phyloP scores from a whole-genome alignment of 352 stramenopile genomes.

The Phytophthora meadii region DNA sequence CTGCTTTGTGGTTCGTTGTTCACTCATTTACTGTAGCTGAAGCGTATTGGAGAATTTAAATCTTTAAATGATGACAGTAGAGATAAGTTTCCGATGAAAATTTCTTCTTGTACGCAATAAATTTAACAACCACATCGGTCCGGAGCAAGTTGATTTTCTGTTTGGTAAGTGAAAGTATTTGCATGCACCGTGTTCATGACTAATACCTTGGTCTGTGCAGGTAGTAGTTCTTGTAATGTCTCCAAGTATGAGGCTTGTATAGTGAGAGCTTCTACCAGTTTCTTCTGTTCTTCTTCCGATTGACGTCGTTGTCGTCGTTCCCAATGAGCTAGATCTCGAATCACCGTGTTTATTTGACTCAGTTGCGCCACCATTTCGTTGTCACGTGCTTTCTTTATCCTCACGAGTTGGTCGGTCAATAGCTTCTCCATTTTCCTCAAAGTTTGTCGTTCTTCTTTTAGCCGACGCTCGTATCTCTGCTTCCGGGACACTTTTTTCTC shows the following conservation, averaged over 20 bases:
- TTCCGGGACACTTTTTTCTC: not conserved
- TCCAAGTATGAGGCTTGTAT: not conserved
- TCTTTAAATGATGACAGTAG: no score
- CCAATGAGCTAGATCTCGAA: not conserved
- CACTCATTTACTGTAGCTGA: not conserved
- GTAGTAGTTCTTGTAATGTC: not conserved
- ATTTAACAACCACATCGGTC: no score
- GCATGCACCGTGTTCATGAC: no score
- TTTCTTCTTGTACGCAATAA: no score
- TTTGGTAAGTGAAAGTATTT: no score
- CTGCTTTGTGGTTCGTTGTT: conserved; percentile 12
- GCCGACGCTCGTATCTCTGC: not conserved
- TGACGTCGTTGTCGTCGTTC: not conserved
- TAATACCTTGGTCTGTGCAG: not conserved
- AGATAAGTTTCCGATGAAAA: no score
- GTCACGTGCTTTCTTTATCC: not conserved
- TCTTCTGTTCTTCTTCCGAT: not conserved
- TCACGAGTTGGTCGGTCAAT: not conserved
- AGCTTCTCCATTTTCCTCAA: not conserved
- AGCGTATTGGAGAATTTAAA: no score
- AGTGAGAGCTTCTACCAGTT: not conserved
- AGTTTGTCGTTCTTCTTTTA: not conserved
- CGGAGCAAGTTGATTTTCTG: no score
- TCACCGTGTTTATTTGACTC: no score
- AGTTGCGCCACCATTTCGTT: not conserved